Evolutionary conservation across 805 yeast species (phyloP).

Genomic region (Lipomyces yamanashiensis): DNA sequence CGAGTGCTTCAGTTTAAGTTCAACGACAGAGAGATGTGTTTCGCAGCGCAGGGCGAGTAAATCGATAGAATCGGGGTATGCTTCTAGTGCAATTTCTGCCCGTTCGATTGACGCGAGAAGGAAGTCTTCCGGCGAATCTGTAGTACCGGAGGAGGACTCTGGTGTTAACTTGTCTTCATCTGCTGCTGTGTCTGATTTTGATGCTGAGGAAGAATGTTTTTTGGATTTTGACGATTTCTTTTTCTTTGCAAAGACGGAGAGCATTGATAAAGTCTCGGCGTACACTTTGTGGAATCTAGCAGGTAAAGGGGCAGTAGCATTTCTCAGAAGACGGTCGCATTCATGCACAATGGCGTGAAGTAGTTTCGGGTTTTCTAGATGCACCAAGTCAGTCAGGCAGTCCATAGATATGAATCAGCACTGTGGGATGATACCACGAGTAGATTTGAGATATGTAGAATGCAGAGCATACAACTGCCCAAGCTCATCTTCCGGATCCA

Average conservation of each 20-base stretch:
- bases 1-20: constrained; percentile 40
- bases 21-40: constrained; percentile 51
- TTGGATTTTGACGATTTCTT: constrained; percentile 33
- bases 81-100: constrained; percentile 59
- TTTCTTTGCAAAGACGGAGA: constrained; percentile 42
- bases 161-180: background rate
- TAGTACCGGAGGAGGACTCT: constrained; percentile 35
- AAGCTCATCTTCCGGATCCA: constrained; percentile 77
- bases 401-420: background rate
- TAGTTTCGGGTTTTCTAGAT: constrained; percentile 38
- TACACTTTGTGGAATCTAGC: constrained; percentile 69
- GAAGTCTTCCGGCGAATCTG: constrained; percentile 56
- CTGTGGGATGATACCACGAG: constrained; percentile 50
- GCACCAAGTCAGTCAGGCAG: background rate
- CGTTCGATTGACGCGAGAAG: constrained; percentile 77
- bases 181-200: constrained; percentile 38
- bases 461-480: constrained; percentile 76
- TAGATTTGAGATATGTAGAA: constrained; percentile 61
- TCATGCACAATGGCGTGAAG: constrained; percentile 85
- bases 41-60: constrained; percentile 60
- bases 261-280: constrained; percentile 58
- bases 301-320: constrained; percentile 41
- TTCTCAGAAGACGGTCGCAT: constrained; percentile 71
- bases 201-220: constrained; percentile 31
- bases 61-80: constrained; percentile 53